phyloP scores from a whole-genome alignment of 306 rosid genomes.

The Inga oerstediana region DNA sequence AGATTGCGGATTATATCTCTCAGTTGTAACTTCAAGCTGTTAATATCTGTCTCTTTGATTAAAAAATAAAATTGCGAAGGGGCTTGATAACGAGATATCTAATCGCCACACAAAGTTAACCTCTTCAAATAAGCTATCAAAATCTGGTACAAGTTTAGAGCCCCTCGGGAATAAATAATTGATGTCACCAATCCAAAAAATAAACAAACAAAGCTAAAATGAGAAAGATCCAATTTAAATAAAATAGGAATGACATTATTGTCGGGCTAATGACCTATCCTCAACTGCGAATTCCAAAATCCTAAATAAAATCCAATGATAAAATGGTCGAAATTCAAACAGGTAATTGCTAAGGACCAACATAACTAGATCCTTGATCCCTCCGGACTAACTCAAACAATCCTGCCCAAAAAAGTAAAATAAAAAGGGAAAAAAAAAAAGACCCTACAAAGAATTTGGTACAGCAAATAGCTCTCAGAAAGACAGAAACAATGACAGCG shows the following conservation, averaged over 20 bases:
- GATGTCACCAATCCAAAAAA: neutral
- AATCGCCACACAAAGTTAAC: no score
- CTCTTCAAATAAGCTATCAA: no score
- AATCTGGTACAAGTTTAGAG: no score
- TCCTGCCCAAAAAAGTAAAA: constrained; percentile 13
- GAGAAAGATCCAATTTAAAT: neutral
- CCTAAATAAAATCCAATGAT: constrained; percentile 3
- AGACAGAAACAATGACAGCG: constrained; percentile 27
- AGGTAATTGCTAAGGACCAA: constrained; percentile 10
- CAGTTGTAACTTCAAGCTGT: no score
- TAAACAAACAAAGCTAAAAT: neutral
- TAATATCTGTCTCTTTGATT: no score
- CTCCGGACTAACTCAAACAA: constrained; percentile 31
- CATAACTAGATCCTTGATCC: constrained; percentile 31
- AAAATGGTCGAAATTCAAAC: neutral
- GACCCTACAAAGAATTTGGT: constrained; percentile 30
- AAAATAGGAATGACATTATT: constrained; percentile 10
- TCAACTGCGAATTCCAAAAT: constrained; percentile 6
- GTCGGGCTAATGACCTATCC: constrained; percentile 3
- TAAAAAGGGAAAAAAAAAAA: neutral
- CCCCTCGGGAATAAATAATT: neutral
- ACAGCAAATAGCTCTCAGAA: constrained; percentile 20
- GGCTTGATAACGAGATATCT: no score
- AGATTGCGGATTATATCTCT: no score
- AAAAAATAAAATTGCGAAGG: no score